phyloP scores from a whole-genome alignment of 176 grass and related monocot species.

The Pontederia paniculata region DNA sequence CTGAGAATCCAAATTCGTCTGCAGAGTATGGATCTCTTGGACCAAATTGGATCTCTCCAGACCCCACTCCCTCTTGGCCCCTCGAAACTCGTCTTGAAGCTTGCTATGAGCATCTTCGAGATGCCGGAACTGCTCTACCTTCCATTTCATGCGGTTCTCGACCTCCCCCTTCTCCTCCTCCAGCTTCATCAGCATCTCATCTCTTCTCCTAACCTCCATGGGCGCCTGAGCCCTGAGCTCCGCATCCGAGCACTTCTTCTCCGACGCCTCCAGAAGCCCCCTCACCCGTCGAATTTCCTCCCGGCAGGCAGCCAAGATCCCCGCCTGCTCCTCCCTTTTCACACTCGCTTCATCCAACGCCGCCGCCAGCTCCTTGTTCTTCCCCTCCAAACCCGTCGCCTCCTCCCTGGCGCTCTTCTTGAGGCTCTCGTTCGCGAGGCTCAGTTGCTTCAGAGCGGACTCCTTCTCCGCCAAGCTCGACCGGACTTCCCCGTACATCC shows the following conservation, averaged over 20 bases:
- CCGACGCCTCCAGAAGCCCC: slow-evolving; percentile 31
- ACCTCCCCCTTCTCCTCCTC: slow-evolving; percentile 60
- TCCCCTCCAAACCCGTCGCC: slow-evolving; percentile 33
- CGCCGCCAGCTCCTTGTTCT: slow-evolving; percentile 30
- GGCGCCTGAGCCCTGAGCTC: slow-evolving; percentile 36
- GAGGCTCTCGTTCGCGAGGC: slow-evolving; percentile 39
- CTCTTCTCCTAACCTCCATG: slow-evolving; percentile 45
- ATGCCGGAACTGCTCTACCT: slow-evolving; percentile 70
- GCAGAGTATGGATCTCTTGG: slow-evolving; percentile 37
- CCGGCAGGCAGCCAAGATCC: slow-evolving; percentile 8
- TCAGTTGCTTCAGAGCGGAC: slow-evolving; percentile 32
- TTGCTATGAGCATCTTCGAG: slow-evolving; percentile 73
- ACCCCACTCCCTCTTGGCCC: slow-evolving; percentile 38
- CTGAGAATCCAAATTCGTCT: slow-evolving; percentile 40
- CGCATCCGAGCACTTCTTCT: slow-evolving; percentile 40
- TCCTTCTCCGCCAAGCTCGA: slow-evolving; percentile 51
- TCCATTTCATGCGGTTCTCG: slow-evolving; percentile 66
- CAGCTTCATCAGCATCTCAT: slow-evolving; percentile 38
- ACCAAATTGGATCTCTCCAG: slow-evolving; percentile 45
- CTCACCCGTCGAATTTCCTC: slow-evolving; percentile 47
- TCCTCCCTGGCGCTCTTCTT: slow-evolving; percentile 32
- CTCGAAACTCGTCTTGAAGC: slow-evolving; percentile 41
- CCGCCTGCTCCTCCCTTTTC: slow-evolving; percentile 36
- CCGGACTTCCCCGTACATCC: slow-evolving; percentile 10
- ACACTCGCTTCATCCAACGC: slow-evolving; percentile 53